These are phyloP conservation scores for Blastobotrys aristatus DNA, from an alignment of 1,139 yeast species.

Conservation along the genomic window DNA sequence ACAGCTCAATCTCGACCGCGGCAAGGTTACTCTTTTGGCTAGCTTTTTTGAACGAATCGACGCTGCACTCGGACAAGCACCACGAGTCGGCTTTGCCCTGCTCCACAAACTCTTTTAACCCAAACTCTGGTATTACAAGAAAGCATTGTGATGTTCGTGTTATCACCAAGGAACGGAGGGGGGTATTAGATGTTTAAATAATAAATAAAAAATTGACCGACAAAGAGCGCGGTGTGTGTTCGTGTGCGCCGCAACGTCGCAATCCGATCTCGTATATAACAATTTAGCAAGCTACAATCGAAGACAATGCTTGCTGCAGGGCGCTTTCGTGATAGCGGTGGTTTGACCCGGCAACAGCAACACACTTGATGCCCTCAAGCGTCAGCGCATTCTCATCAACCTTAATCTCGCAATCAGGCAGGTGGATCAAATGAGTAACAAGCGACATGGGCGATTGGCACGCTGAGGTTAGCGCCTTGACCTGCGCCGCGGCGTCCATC, in stretches of 20 bases:
- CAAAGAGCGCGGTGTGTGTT: no score
- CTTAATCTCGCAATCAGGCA: background rate
- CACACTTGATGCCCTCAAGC: background rate
- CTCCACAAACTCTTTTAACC: slow-evolving; percentile 28
- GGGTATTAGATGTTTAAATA: no score
- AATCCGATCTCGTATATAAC: no score
- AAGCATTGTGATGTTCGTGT: slow-evolving; percentile 45
- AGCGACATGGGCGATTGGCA: slow-evolving; percentile 13
- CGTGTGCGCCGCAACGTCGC: no score
- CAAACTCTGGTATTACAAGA: slow-evolving; percentile 42
- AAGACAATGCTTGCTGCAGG: background rate
- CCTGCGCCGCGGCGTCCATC: slow-evolving; percentile 55
- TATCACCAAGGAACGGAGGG: no score
- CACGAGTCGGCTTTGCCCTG: slow-evolving; percentile 51
- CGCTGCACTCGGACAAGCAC: slow-evolving; percentile 63
- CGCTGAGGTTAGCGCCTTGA: slow-evolving; percentile 49
- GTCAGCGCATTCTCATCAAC: background rate
- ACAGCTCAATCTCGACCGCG: slow-evolving; percentile 79
- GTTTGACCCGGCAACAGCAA: background rate
- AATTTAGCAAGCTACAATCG: background rate
- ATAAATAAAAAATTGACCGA: no score
- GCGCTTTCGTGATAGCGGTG: background rate
- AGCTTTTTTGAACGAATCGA: slow-evolving; percentile 54
- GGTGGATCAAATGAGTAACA: slow-evolving; percentile 6
- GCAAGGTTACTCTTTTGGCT: slow-evolving; percentile 45